Evolutionary conservation across 495 filamentous ascomycete species (phyloP).

Genomic region (Staphylotrichum tortipilum): DNA sequence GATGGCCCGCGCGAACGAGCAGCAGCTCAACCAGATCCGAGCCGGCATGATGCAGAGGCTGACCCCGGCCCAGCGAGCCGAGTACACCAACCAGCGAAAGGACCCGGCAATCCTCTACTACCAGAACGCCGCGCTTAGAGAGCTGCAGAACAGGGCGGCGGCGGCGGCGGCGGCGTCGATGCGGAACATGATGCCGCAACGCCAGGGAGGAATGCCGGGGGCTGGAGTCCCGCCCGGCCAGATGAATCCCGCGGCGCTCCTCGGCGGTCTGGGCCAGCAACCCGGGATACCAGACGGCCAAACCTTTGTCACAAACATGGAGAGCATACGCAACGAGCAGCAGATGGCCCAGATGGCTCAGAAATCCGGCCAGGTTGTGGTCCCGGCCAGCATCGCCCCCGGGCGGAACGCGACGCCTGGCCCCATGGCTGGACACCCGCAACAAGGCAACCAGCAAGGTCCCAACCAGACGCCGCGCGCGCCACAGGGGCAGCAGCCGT

Average conservation of each 20-base stretch:
- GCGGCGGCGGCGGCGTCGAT: slow-evolving; percentile 17
- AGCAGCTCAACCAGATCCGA: slow-evolving; percentile 28
- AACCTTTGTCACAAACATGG: slow-evolving; percentile 36
- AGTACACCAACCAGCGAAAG: slow-evolving; percentile 24
- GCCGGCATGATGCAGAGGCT: slow-evolving; percentile 19
- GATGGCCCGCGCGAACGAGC: slow-evolving; percentile 21
- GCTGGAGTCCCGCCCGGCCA: slow-evolving; percentile 21
- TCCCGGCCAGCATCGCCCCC: slow-evolving; percentile 40
- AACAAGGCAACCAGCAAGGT: slow-evolving; percentile 27
- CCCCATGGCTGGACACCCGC: slow-evolving; percentile 31
- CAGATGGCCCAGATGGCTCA: slow-evolving; percentile 38
- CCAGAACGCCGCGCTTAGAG: slow-evolving; percentile 31
- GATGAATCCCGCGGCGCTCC: slow-evolving; percentile 29
- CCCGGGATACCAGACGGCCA: slow-evolving; percentile 26
- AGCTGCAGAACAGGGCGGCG: slow-evolving; percentile 14
- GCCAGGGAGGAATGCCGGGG: slow-evolving; percentile 11
- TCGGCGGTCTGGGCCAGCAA: slow-evolving; percentile 29
- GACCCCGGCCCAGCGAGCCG: slow-evolving; percentile 19
- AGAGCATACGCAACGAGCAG: slow-evolving; percentile 42
- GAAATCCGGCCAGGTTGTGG: slow-evolving; percentile 42
- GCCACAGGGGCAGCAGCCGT: slow-evolving; percentile 30
- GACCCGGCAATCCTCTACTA: slow-evolving; percentile 37
- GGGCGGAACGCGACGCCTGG: slow-evolving; percentile 35
- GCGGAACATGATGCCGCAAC: slow-evolving; percentile 17
- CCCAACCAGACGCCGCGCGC: slow-evolving; percentile 27